A percentile compares a stretch with the other conserved stretches of the same genome.
phyloP scores from a whole-genome alignment of 805 yeast species.

The Barnettozyma pratensis region DNA sequence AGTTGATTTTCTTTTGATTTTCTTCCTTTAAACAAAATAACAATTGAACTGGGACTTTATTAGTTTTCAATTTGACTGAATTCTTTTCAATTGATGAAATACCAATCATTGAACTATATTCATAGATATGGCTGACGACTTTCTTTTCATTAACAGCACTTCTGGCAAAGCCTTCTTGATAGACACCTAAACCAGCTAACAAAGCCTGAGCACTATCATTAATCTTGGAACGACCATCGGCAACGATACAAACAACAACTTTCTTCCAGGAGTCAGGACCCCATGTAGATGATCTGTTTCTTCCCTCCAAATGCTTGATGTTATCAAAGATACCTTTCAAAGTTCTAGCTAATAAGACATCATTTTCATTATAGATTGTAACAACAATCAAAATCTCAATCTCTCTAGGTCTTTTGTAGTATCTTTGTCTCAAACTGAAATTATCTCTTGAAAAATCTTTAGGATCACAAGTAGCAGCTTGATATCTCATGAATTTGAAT shows the following conservation, averaged over 20 bases:
- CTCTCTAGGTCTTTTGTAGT: constrained; percentile 70
- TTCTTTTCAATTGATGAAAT: constrained; percentile 61
- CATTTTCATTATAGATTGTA: constrained; percentile 89
- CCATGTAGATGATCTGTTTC: constrained; percentile 72
- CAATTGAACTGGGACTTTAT: constrained; percentile 78
- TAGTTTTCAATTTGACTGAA: constrained; percentile 62
- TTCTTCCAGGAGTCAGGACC: constrained; percentile 96
- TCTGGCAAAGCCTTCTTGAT: constrained; percentile 94
- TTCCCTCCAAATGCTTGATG: constrained; percentile 64
- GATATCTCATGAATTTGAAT: constrained; percentile 83
- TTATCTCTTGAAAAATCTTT: constrained; percentile 52
- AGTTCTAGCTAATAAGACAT: constrained; percentile 75
- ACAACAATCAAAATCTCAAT: constrained; percentile 84
- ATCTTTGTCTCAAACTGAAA: constrained; percentile 79
- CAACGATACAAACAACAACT: constrained; percentile 81
- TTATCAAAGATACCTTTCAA: constrained; percentile 88
- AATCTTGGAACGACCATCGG: constrained; percentile 87
- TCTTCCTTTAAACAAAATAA: constrained; percentile 86
- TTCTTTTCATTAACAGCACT: constrained; percentile 77
- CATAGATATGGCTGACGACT: constrained; percentile 86
- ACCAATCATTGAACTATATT: constrained; percentile 89
- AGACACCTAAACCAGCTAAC: constrained; percentile 82
- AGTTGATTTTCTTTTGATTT: constrained; percentile 85
- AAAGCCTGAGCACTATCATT: constrained; percentile 75
- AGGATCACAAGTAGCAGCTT: constrained; percentile 93